Evolutionary conservation across 2,329 filamentous ascomycete genomes (phyloP), one percentile per base, ranked within the genome.

Genomic region (Didymosphaeria variabile): DNA sequence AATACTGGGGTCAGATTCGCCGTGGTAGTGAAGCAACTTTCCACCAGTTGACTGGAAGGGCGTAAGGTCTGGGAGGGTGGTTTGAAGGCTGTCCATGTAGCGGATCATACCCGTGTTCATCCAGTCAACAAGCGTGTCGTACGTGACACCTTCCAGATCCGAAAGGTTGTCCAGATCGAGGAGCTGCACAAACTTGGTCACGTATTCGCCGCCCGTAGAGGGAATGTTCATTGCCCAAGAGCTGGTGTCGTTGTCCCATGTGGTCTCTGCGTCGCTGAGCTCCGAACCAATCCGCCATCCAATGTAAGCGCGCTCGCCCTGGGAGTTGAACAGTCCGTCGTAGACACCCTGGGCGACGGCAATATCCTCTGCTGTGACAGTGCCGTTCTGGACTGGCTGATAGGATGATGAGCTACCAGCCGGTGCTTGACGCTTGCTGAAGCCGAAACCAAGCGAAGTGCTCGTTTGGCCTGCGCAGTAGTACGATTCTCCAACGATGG

Each of bases 21-120:
- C 86, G 73, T 88, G 86, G 77, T 82, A 86, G 71, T 87, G 85
- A 12, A 88, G 74, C 4, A 88, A 73, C 72, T 88, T 88, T 55
- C 84, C 85, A 26, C 85, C 86, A 0, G 77, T 67, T 2, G 76
- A 59, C 34, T 83, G 76, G 77, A 87, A 87, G 9, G 76, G 64
- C 0, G 81, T 83, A 0, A 88, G 77, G 64, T 88, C 85, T 0
- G 84, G 83, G 26, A 81, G 68, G 1, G 82, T 86, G 9, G 85
- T 87, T 67, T 87, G 85, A 3, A 87, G 77, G 51, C 72, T 82
- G 66, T 85, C 83, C 32, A 77, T 61, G 72, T 85, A 88, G 42
- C 77, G 78, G 50, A 81, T 68, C 78, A 82, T 79, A 6, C 81
- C 85, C 5, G 72, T 77, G 42, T 79, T 72, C 79, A 87, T 87